These are phyloP conservation scores for Amanita pallidorosea DNA, from an alignment of 768 basidiomycete species.

Conservation along the genomic window DNA sequence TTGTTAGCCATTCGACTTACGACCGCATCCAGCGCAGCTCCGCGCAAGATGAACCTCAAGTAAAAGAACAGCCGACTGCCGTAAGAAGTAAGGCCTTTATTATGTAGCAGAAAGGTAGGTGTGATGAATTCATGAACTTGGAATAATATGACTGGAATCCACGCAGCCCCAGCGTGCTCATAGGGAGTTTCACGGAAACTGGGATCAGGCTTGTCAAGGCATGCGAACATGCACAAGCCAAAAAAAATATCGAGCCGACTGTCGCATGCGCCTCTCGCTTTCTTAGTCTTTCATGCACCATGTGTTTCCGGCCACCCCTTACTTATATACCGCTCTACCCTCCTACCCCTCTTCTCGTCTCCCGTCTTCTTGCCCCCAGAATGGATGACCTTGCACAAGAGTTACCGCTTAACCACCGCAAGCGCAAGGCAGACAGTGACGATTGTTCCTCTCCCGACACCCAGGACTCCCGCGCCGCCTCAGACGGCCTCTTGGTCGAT, in stretches of 20 bases:
- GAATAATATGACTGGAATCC: conserved; percentile 7
- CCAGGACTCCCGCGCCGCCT: conserved; percentile 6
- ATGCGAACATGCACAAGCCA: conserved; percentile 19
- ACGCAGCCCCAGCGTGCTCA: conserved; percentile 12
- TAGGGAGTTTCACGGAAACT: conserved; percentile 6
- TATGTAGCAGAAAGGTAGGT: conserved; percentile 7
- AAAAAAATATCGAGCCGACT: conserved; percentile 2
- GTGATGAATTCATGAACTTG: conserved; percentile 3
- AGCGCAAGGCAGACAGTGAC: conserved; percentile 58
- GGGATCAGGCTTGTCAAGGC: conserved; percentile 23
- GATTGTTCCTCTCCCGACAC: conserved; percentile 19
- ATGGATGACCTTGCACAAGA: conserved; percentile 60
- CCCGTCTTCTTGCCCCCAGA: conserved; percentile 12
- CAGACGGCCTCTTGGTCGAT: conserved; percentile 2
- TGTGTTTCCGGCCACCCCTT: conserved; percentile 31
- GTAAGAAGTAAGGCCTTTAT: conserved; percentile 2
- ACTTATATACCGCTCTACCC: conserved; percentile 26
- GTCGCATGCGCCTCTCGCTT: conserved; percentile 13
- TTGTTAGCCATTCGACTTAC: neutral
- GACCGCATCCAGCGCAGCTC: conserved; percentile 1
- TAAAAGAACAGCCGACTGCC: conserved; percentile 2
- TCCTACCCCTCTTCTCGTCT: conserved; percentile 10
- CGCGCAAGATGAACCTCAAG: neutral
- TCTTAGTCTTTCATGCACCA: conserved; percentile 25
- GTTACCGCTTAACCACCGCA: conserved; percentile 42